A percentile compares a stretch with the other conserved stretches of the same genome.
These are phyloP conservation scores for Beauveria medogensis DNA, from an alignment of 2,329 filamentous ascomycete genomes.

Conservation along the genomic window DNA sequence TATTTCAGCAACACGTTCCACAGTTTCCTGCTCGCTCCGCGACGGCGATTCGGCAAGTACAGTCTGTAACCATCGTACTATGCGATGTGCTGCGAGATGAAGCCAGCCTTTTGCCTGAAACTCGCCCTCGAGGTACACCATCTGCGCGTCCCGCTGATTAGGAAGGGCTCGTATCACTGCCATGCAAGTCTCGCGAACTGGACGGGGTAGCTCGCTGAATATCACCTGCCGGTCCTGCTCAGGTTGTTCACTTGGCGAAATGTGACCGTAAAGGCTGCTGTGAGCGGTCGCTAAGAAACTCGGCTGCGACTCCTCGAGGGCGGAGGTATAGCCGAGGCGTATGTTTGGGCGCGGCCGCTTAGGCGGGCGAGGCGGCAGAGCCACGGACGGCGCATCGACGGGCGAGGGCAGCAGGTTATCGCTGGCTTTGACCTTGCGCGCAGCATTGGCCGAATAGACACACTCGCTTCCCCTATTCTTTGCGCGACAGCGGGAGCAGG, in stretches of 20 bases:
- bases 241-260: neutral
- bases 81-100: conserved; percentile 19
- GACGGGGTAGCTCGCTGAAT: conserved; percentile 16
- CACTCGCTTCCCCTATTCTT: conserved; percentile 24
- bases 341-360: conserved; percentile 1
- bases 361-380: neutral
- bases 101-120: conserved; percentile 26
- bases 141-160: conserved; percentile 15
- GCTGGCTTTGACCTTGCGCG: neutral
- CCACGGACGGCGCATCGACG: neutral
- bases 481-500: conserved; percentile 29
- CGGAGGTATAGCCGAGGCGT: neutral
- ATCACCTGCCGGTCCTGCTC: neutral
- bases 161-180: conserved; percentile 31
- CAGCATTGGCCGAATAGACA: conserved; percentile 19
- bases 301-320: neutral
- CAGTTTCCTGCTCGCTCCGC: neutral
- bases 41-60: conserved; percentile 16
- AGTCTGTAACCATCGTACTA: conserved; percentile 25
- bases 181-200: conserved; percentile 29
- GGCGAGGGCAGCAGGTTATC: neutral
- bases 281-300: neutral
- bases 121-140: conserved; percentile 15
- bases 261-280: neutral
- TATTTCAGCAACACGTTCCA: conserved; percentile 28